phyloP scores from a whole-genome alignment of 441 rosid genomes.

The Isatis lusitanica region DNA sequence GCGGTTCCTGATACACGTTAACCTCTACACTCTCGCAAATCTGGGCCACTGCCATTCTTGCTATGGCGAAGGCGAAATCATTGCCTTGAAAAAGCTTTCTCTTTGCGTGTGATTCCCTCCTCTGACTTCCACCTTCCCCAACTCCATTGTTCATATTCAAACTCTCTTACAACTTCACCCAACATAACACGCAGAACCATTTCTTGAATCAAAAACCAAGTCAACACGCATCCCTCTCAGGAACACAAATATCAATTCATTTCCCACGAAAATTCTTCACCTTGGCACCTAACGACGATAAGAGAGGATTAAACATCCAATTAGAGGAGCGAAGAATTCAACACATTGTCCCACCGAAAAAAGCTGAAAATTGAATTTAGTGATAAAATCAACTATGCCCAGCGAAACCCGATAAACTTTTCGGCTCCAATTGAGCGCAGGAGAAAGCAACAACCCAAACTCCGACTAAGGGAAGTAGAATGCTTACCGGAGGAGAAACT shows the following conservation, averaged over 20 bases:
- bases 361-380: not conserved
- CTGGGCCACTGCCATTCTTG: constrained; percentile 70
- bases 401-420: constrained; percentile 22
- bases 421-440: not conserved
- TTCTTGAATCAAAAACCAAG: constrained; percentile 20
- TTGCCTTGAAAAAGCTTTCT: constrained; percentile 44
- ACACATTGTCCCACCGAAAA: not conserved
- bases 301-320: not conserved
- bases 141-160: constrained; percentile 88
- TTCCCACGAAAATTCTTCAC: not conserved
- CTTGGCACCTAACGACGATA: not conserved
- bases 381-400: not conserved
- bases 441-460: no score
- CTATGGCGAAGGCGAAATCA: constrained; percentile 53
- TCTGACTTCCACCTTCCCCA: constrained; percentile 55
- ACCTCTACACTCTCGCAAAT: constrained; percentile 71
- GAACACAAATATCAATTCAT: constrained; percentile 8
- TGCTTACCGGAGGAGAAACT: constrained; percentile 21
- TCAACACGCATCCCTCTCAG: constrained; percentile 20
- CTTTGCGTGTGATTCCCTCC: constrained; percentile 35
- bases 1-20: constrained; percentile 45
- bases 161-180: constrained; percentile 56
- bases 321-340: not conserved
- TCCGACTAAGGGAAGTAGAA: not conserved
- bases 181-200: constrained; percentile 38